These are phyloP conservation scores for Geotrichum ghanense DNA, from an alignment of 805 yeast genomes.

Conservation along the genomic window DNA sequence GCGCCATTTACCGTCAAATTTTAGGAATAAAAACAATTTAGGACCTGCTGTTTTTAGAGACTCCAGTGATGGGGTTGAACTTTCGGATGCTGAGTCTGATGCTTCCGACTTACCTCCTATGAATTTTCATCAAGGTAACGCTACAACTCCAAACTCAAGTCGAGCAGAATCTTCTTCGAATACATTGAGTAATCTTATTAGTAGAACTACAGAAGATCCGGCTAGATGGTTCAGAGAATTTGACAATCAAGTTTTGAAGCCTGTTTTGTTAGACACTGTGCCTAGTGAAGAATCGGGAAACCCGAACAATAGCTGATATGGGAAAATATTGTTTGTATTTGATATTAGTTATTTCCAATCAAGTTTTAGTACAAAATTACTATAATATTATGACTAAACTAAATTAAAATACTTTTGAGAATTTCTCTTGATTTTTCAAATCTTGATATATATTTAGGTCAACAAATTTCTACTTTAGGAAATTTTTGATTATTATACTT, in stretches of 20 bases:
- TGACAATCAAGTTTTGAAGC: constrained; percentile 89
- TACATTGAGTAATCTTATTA: constrained; percentile 16
- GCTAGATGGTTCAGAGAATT: constrained; percentile 88
- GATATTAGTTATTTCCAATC: too few relatives aligned
- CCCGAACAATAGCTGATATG: too few relatives aligned
- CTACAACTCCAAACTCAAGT: constrained; percentile 1
- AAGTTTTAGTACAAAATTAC: too few relatives aligned
- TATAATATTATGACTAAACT: too few relatives aligned
- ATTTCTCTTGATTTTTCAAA: too few relatives aligned
- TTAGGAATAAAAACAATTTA: too few relatives aligned
- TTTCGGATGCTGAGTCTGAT: constrained; percentile 26
- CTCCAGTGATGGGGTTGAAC: constrained; percentile 15
- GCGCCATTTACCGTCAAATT: background rate
- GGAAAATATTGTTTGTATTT: too few relatives aligned
- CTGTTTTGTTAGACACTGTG: constrained; percentile 61
- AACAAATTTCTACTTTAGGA: too few relatives aligned
- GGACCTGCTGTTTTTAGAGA: constrained; percentile 12
- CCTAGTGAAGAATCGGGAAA: background rate
- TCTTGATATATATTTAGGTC: too few relatives aligned
- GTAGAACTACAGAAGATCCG: constrained; percentile 46
- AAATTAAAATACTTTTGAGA: too few relatives aligned
- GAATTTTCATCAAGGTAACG: constrained; percentile 12
- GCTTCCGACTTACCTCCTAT: constrained; percentile 27
- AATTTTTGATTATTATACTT: too few relatives aligned
- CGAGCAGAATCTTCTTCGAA: constrained; percentile 1